phyloP scores from a whole-genome alignment of 2,329 filamentous ascomycete species.

The Endothia cerciana region DNA sequence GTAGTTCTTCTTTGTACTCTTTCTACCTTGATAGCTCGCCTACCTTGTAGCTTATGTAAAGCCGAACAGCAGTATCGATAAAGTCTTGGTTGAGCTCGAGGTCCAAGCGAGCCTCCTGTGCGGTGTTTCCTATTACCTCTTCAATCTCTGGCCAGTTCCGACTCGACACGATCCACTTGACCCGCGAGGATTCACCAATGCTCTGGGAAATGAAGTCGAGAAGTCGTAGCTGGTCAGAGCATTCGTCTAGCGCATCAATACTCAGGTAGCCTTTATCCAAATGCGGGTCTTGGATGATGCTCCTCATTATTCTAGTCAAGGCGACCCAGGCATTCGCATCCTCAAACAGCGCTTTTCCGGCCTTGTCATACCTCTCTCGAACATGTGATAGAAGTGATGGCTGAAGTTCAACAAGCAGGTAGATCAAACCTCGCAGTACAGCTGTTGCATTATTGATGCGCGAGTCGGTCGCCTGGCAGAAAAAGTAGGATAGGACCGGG shows the following conservation, averaged over 20 bases:
- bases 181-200: slow-evolving; percentile 30
- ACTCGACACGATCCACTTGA: slow-evolving; percentile 51
- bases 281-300: slow-evolving; percentile 43
- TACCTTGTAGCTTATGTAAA: slow-evolving; percentile 42
- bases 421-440: slow-evolving; percentile 49
- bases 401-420: slow-evolving; percentile 39
- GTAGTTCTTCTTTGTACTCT: slow-evolving; percentile 32
- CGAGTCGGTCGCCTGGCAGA: slow-evolving; percentile 47
- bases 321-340: slow-evolving; percentile 44
- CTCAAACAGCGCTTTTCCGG: slow-evolving; percentile 40
- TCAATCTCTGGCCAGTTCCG: slow-evolving; percentile 46
- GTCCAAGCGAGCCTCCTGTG: slow-evolving; percentile 35
- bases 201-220: slow-evolving; percentile 40
- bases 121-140: slow-evolving; percentile 32
- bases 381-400: slow-evolving; percentile 42
- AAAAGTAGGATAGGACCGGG: slow-evolving; percentile 39
- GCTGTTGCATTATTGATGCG: slow-evolving; percentile 43
- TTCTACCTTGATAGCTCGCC: slow-evolving; percentile 35
- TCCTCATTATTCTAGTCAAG: slow-evolving; percentile 43
- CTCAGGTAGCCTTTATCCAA: slow-evolving; percentile 42
- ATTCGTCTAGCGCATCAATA: slow-evolving; percentile 55
- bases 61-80: neutral
- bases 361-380: slow-evolving; percentile 37
- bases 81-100: slow-evolving; percentile 43
- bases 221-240: slow-evolving; percentile 39